phyloP scores from a whole-genome alignment of 2,329 filamentous ascomycete species.

The Aspergillus fructus region DNA sequence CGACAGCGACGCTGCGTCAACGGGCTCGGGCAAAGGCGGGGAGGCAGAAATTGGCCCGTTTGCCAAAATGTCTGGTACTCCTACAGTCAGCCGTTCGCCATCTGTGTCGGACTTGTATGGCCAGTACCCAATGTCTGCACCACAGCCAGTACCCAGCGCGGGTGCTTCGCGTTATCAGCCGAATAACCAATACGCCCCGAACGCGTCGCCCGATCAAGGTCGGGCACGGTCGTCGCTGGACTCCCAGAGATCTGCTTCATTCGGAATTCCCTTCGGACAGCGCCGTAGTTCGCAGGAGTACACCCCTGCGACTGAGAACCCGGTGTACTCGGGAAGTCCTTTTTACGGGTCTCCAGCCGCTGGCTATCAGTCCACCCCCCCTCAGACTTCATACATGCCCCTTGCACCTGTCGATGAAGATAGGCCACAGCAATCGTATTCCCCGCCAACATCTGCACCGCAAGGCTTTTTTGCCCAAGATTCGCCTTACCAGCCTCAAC shows the following conservation, averaged over 20 bases:
- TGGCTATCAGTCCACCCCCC: slow-evolving; percentile 39
- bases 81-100: slow-evolving; percentile 70
- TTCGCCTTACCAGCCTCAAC: slow-evolving; percentile 29
- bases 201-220: slow-evolving; percentile 53
- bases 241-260: slow-evolving; percentile 44
- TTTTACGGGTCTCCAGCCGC: slow-evolving; percentile 34
- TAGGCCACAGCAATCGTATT: slow-evolving; percentile 26
- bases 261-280: slow-evolving; percentile 32
- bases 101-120: slow-evolving; percentile 77
- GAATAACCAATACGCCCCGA: slow-evolving; percentile 46
- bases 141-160: slow-evolving; percentile 32
- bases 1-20: slow-evolving; percentile 67
- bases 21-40: slow-evolving; percentile 56
- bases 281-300: slow-evolving; percentile 40
- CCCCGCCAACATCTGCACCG: slow-evolving; percentile 14
- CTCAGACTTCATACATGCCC: slow-evolving; percentile 38
- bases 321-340: slow-evolving; percentile 30
- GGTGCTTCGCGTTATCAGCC: slow-evolving; percentile 46
- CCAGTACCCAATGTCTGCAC: slow-evolving; percentile 46
- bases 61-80: slow-evolving; percentile 72
- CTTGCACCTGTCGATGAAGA: slow-evolving; percentile 43
- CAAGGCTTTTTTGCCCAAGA: slow-evolving; percentile 27
- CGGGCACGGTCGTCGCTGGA: slow-evolving; percentile 51
- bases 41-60: slow-evolving; percentile 73
- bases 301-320: slow-evolving; percentile 33